Evolutionary conservation across 1,284 basidiomycete species (phyloP).

Genomic region (Microbotryum lychnidis-dioicae): DNA sequence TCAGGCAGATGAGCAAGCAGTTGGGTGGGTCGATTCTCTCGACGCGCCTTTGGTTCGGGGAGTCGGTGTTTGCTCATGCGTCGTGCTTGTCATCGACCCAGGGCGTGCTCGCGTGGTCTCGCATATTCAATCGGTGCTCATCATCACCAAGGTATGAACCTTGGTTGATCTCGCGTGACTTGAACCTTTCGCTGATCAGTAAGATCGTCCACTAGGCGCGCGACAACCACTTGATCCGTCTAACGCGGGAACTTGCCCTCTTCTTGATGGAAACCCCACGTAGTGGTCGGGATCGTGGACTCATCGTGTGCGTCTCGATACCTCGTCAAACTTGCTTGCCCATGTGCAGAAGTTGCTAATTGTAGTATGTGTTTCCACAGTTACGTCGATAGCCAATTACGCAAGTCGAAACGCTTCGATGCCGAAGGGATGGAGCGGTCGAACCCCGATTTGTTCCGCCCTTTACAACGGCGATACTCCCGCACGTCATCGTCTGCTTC

Average conservation of each 20-base stretch:
- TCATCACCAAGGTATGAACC: conserved; percentile 68
- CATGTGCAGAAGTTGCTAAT: no score
- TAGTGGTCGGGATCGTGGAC: conserved; percentile 52
- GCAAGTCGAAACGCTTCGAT: conserved; percentile 85
- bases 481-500: conserved; percentile 28
- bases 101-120: conserved; percentile 86
- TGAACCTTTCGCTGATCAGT: no score
- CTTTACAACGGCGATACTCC: conserved; percentile 56
- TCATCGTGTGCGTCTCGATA: conserved; percentile 57
- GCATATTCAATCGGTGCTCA: conserved; percentile 84
- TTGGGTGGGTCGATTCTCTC: conserved; percentile 56
- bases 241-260: conserved; percentile 89
- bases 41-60: no score
- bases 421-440: conserved; percentile 77
- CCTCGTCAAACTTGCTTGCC: no score
- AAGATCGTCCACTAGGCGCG: conserved; percentile 49
- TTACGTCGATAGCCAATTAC: conserved; percentile 94
- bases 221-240: conserved; percentile 90
- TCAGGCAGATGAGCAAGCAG: conserved; percentile 98
- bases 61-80: not conserved
- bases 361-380: conserved; percentile 40
- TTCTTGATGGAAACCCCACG: conserved; percentile 79
- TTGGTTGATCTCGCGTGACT: no score
- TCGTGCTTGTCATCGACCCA: conserved; percentile 39
- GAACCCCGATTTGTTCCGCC: conserved; percentile 79